Evolutionary conservation across 257 asterid genomes (phyloP), one percentile per base, ranked within the genome.

Genomic region (Galeopsis tetrahit): DNA sequence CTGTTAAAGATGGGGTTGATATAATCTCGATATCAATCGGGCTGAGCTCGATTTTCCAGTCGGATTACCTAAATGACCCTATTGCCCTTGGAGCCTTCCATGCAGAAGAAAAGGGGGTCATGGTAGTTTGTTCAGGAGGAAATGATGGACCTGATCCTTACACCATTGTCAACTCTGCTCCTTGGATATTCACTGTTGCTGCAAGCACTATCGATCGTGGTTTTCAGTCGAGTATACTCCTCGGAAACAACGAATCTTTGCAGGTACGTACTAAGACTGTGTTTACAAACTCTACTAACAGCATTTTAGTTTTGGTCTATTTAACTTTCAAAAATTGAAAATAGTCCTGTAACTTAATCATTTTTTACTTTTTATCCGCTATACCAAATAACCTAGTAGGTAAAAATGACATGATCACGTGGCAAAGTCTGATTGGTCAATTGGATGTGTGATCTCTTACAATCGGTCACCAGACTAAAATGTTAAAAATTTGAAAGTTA

Each of bases 31-130:
- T 90, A 7, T 90, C 96, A 8, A 77, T 90, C 9, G 96, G 96
- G 2, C 2, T 48, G 33, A 80, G 80, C 78, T 83, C 85, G 4
- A 42, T 76, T 39, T 76, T 85, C 17, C 83, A 83, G 21, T 70
- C 86, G 1, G 90, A 85, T 72, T 86, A 85, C 46, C 75, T 85
- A 13, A 73, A 31, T 51, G 96, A 90, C 70, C 90, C 95, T 13
- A 83, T 90, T 14, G 95, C 95, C 17, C 86, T 90, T 31, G 96
- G 96, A 62, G 88, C 96, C 10, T 85, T 90, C 77, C 95, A 90
- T 70, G 96, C 96, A 1, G 82, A 78, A 10, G 78, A 88, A 61
- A 82, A 48, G 70, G 91, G 96, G 34, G 75, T 88, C 13, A 46
- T 65, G 71, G 95, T 86, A 1, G 90, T 90, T 59, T 88, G 93